Evolutionary conservation across 225 moss, liverwort and hornwort genomes (phyloP).

Genomic region (Physcomitrium patens): DNA sequence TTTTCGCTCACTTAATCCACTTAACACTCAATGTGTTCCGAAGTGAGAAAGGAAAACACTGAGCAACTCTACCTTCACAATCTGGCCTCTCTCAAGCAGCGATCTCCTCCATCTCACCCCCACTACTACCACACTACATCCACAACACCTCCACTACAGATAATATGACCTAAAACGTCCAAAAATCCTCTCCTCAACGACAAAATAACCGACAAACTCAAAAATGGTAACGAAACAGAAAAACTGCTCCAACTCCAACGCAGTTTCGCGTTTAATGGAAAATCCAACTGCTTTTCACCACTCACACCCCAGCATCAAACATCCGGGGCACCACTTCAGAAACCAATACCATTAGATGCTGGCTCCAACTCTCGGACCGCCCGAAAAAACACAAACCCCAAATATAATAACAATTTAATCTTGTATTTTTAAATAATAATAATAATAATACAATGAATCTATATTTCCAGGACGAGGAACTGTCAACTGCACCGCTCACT

Average conservation of each 20-base stretch:
- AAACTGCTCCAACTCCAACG: too few species aligned
- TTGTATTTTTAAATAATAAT: too few species aligned
- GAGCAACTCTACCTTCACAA: slow-evolving; percentile 17
- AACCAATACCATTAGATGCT: background rate
- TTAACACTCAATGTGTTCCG: slow-evolving; percentile 8
- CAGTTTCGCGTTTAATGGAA: background rate
- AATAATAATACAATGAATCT: too few species aligned
- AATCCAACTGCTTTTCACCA: background rate
- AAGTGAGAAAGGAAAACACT: background rate
- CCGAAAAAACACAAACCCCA: background rate
- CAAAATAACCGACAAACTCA: background rate
- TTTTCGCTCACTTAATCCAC: slow-evolving; percentile 50
- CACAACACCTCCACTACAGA: slow-evolving; percentile 25
- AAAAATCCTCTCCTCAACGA: slow-evolving; percentile 18
- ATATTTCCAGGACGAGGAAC: too few species aligned
- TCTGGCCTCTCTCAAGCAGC: slow-evolving; percentile 28
- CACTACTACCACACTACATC: background rate
- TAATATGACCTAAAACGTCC: slow-evolving; percentile 36
- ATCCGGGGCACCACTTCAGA: background rate
- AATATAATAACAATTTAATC: background rate
- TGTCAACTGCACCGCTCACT: too few species aligned
- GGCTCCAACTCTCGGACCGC: background rate
- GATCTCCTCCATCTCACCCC: slow-evolving; percentile 33
- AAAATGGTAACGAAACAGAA: background rate
- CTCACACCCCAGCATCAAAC: background rate